A percentile compares a stretch with the other conserved stretches of the same genome.
Conservation (phyloP, 2,329 filamentous ascomycete genomes). For the Reticulascus tulasneorum region DNA sequence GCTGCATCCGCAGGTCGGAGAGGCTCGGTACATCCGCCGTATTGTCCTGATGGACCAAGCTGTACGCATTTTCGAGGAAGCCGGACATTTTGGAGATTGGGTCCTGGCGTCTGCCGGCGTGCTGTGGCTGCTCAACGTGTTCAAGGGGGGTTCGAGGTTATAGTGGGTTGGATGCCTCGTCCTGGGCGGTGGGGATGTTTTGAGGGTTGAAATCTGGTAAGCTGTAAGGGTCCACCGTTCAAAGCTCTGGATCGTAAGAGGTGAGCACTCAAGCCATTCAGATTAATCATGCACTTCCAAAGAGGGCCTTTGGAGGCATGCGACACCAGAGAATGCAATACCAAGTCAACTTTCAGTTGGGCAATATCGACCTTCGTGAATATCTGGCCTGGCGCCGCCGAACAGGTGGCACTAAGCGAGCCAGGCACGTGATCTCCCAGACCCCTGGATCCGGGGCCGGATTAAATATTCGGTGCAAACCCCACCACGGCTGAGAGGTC, state of each 20-base stretch:
- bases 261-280: no score
- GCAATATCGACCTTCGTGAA: conserved; percentile 26
- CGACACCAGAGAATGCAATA: conserved; percentile 16
- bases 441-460: conserved; percentile 9
- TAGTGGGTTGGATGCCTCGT: conserved; percentile 14
- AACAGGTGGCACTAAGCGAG: conserved; percentile 38
- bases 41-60: conserved; percentile 96
- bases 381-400: conserved; percentile 33
- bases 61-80: conserved; percentile 93
- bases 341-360: conserved; percentile 8
- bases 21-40: conserved; percentile 84
- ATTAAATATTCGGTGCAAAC: conserved; percentile 9
- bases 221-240: no score
- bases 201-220: no score
- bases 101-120: conserved; percentile 17
- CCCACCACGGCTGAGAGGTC: conserved; percentile 11
- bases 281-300: conserved; percentile 9
- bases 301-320: conserved; percentile 3
- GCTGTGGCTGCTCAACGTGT: conserved; percentile 16
- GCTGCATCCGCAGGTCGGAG: conserved; percentile 86
- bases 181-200: conserved; percentile 14
- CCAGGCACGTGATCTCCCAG: conserved; percentile 25
- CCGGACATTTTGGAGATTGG: conserved; percentile 70
- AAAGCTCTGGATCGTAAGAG: background rate
- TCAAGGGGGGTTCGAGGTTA: conserved; percentile 7